Evolutionary conservation across 2,329 filamentous ascomycete genomes (phyloP).

Genomic region (Dothideomycetes sp.): DNA sequence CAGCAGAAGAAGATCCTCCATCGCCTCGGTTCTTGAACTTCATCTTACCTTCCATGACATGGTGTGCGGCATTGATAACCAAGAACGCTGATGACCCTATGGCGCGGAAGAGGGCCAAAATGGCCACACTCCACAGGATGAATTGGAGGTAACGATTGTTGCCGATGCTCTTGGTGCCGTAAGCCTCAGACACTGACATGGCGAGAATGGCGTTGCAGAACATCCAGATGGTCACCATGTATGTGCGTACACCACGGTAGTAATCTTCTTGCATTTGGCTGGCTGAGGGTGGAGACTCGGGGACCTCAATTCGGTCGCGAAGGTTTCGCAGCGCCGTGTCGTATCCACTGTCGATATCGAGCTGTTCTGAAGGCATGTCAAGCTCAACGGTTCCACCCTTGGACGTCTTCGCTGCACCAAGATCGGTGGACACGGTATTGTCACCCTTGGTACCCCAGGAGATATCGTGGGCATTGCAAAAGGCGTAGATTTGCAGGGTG

Average conservation of each 20-base stretch:
- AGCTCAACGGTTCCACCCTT: constrained; percentile 71
- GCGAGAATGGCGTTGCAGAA: constrained; percentile 81
- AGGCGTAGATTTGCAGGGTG: constrained; percentile 94
- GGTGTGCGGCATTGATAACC: constrained; percentile 72
- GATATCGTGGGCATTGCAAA: constrained; percentile 98
- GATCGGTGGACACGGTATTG: constrained; percentile 86
- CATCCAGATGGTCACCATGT: constrained; percentile 97
- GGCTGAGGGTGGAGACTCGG: constrained; percentile 51
- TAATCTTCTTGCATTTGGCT: constrained; percentile 93
- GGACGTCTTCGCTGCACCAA: constrained; percentile 73
- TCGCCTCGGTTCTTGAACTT: constrained; percentile 32
- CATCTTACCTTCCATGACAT: constrained; percentile 75
- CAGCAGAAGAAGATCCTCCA: constrained; percentile 4
- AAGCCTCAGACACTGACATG: constrained; percentile 86
- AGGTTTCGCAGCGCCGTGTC: constrained; percentile 95
- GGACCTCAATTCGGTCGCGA: constrained; percentile 80
- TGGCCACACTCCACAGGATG: constrained; percentile 85
- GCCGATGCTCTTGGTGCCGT: constrained; percentile 58
- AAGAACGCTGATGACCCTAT: constrained; percentile 73
- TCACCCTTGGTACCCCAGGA: constrained; percentile 99
- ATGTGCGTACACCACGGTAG: constrained; percentile 92
- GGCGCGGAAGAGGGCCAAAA: constrained; percentile 76
- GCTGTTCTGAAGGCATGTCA: constrained; percentile 95
- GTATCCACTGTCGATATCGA: constrained; percentile 96
- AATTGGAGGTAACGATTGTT: constrained; percentile 87